Conservation (phyloP, 2,329 filamentous ascomycete species). For the Coniochaeta sp. region DNA sequence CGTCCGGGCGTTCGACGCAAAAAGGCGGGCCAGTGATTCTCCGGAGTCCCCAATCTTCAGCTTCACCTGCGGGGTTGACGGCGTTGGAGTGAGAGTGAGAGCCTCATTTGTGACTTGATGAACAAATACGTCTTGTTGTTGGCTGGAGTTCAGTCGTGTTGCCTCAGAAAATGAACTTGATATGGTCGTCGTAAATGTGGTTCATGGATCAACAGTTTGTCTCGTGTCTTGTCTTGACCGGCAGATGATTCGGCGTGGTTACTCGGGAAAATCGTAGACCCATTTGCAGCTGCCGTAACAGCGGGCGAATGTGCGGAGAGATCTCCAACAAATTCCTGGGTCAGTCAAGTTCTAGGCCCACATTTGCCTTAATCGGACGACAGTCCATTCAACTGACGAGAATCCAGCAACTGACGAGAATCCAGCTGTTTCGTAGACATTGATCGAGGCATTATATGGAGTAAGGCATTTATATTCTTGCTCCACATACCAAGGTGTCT, state of each 20-base stretch:
- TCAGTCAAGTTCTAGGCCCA: background rate
- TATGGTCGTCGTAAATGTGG: background rate
- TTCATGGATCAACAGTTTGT: no score
- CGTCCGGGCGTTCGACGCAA: background rate
- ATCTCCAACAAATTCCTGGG: background rate
- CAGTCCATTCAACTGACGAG: no score
- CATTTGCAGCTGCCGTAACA: constrained; percentile 5
- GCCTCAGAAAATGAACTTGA: constrained; percentile 4
- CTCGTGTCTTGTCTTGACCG: constrained; percentile 8
- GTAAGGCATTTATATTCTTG: background rate
- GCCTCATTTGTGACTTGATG: background rate
- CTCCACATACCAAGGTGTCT: background rate
- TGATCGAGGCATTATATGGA: no score
- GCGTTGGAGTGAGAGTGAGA: background rate
- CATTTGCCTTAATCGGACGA: background rate
- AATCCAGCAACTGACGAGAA: background rate
- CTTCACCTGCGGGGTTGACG: background rate
- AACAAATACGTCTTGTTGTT: background rate
- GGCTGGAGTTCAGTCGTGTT: background rate
- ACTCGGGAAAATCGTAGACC: constrained; percentile 17
- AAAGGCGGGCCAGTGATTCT: background rate
- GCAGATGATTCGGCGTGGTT: constrained; percentile 15
- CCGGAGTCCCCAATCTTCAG: background rate
- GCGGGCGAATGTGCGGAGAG: background rate
- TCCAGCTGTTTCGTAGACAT: no score